Evolutionary conservation across 352 stramenopile genomes (phyloP).

Genomic region (Globisporangium lucens): DNA sequence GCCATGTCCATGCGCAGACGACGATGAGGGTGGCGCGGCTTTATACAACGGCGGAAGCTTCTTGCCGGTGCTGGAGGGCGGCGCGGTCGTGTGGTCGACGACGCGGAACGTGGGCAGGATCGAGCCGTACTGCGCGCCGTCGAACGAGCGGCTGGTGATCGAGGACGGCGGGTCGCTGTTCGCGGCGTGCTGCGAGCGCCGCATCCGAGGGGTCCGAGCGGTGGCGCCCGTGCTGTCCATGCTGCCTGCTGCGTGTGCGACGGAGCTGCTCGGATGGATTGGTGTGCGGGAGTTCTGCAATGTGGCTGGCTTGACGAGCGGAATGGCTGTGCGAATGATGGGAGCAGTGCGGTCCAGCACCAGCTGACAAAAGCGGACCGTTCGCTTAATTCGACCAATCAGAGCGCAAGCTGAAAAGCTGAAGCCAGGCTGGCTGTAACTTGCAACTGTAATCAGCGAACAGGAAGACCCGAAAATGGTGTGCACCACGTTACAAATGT

Average conservation of each 20-base stretch:
- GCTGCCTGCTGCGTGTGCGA: neutral
- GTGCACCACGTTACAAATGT: neutral
- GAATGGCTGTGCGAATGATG: neutral
- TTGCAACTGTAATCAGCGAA: neutral
- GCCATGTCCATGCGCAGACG: neutral
- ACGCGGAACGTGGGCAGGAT: constrained; percentile 18
- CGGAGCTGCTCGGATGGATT: neutral
- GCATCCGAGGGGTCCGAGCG: constrained; percentile 55
- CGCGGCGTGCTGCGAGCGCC: constrained; percentile 24
- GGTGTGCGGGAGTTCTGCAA: neutral
- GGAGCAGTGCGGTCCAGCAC: too few relatives aligned
- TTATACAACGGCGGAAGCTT: constrained; percentile 16
- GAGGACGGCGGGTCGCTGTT: constrained; percentile 21
- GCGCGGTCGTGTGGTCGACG: neutral
- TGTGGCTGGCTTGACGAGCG: neutral
- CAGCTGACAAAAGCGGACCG: too few relatives aligned
- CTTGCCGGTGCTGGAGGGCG: neutral
- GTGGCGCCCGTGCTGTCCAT: constrained; percentile 86
- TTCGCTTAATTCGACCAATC: too few relatives aligned
- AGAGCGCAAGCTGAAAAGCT: too few relatives aligned
- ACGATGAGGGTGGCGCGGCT: neutral
- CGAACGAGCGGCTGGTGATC: constrained; percentile 29
- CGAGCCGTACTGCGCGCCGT: constrained; percentile 26
- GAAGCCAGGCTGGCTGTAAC: too few relatives aligned
- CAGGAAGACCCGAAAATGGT: neutral